Base-by-base conservation (phyloP, 768 basidiomycete species). In the Trametes punicea region DNA sequence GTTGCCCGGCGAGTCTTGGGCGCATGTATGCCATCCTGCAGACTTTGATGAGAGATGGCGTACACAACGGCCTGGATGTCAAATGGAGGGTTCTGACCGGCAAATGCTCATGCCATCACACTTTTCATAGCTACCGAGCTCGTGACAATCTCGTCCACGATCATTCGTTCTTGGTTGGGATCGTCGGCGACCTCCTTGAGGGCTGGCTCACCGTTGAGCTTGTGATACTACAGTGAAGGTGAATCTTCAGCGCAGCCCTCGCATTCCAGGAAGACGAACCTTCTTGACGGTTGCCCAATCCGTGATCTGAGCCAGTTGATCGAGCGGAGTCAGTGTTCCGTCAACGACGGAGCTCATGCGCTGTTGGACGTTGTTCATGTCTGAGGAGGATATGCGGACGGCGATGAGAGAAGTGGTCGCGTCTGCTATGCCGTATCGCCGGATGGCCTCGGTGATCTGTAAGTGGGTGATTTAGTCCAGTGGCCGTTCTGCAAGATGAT, bases 371-470 rank as follows among this genome's bases (percentile, higher is more conserved):
- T 78, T 71, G 2, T 66, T 60, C 2, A 70, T 57, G 3, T 73
- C 70, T 2, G 77, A 70, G 16, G 75, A 70, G 15, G 71, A 76
- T 27, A 97, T 77, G 11, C 85, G 79, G 13, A 96, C 85, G 9
- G 96, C 83, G 29, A 95, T 65, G 18, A 97, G 75, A 13, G 84
- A 74, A 0, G 75, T 78, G 25, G 81, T 86, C 4, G 69, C 70
- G 38, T 87, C 83, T 0, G 88, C 87, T 6, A 97, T 76, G 5
- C 95, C 95, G 64, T 93, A 96, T 55, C 90, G 82, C 46, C 83
- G 80, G 57, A 98, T 82, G 0, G 88, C 88, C 64, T 98, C 94
- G 2, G 87, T 82, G 49, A 98, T 98, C 92, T 95, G 34, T 8
- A 31, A 13, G 52, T n/a, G 8, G 25, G 29, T 26, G 53, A 23